A percentile compares a stretch with the other conserved stretches of the same genome.
These are phyloP conservation scores for Umbelopsis sp. DNA, from an alignment of 192 early-diverging fungal genomes.

Conservation along the genomic window DNA sequence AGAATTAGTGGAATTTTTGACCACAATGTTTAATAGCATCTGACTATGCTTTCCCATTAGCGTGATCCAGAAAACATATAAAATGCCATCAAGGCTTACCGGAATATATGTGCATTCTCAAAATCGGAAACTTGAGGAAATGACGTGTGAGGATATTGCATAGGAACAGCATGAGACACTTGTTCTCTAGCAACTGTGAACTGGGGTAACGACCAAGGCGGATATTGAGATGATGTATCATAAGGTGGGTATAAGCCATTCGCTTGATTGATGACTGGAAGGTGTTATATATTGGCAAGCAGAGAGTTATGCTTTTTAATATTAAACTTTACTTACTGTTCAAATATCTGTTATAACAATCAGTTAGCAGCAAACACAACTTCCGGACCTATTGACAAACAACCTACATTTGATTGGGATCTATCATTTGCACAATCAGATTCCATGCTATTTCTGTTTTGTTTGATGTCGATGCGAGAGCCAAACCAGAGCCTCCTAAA, in stretches of 20 bases:
- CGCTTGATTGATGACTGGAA: constrained; percentile 2
- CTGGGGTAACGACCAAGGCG: constrained; percentile 7
- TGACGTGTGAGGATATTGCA: constrained; percentile 19
- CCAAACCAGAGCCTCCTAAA: constrained; percentile 19
- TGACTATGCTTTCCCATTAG: neutral
- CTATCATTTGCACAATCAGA: constrained; percentile 18
- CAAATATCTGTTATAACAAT: neutral
- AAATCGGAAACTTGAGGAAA: constrained; percentile 14
- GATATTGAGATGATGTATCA: constrained; percentile 19
- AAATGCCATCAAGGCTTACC: neutral
- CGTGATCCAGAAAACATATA: neutral
- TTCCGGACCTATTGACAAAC: neutral
- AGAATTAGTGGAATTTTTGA: constrained; percentile 18
- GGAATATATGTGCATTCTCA: constrained; percentile 16
- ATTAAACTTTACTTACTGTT: neutral
- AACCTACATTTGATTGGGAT: constrained; percentile 9
- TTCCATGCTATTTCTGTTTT: constrained; percentile 23
- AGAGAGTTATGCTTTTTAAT: neutral
- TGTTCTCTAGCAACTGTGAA: constrained; percentile 17
- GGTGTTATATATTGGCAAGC: neutral
- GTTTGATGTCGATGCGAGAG: constrained; percentile 3
- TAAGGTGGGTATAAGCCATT: constrained; percentile 21
- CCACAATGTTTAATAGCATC: neutral
- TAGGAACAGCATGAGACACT: constrained; percentile 24
- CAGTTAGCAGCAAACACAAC: neutral